Percentiles rank a stretch among this genome's conserved stretches.
Conservation (phyloP, 1,284 basidiomycete genomes). For the Ganoderma resinaceum region DNA sequence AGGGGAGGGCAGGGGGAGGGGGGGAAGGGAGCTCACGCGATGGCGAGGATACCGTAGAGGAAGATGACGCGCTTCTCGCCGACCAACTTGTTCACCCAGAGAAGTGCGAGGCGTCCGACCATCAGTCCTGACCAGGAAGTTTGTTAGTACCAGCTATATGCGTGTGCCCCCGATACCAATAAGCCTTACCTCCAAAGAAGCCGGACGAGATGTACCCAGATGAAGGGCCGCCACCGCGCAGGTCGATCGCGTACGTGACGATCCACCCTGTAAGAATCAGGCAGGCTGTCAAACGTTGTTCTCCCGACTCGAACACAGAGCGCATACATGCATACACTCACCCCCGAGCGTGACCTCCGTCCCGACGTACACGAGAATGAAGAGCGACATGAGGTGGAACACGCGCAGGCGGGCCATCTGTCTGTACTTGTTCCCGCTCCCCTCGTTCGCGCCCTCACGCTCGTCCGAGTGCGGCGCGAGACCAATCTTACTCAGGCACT, state of each 20-base stretch:
- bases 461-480: constrained; percentile 34
- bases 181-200: constrained; percentile 53
- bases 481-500: constrained; percentile 44
- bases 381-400: constrained; percentile 52
- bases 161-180: not conserved
- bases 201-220: constrained; percentile 60
- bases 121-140: constrained; percentile 44
- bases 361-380: constrained; percentile 55
- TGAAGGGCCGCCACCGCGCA: constrained; percentile 53
- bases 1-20: not conserved
- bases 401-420: constrained; percentile 47
- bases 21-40: constrained; percentile 38
- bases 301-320: no score
- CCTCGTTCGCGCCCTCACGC: constrained; percentile 20
- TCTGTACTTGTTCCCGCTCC: constrained; percentile 44
- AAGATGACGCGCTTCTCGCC: constrained; percentile 52
- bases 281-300: no score
- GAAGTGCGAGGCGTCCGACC: constrained; percentile 50
- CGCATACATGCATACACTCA: constrained; percentile 28
- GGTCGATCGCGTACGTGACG: constrained; percentile 56
- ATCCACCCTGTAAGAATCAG: no score
- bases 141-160: not conserved
- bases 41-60: constrained; percentile 46
- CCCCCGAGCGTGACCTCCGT: constrained; percentile 56
- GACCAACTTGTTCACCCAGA: constrained; percentile 60